Evolutionary conservation across 768 basidiomycete genomes (phyloP).

Genomic region (Kwoniella newhampshirensis): DNA sequence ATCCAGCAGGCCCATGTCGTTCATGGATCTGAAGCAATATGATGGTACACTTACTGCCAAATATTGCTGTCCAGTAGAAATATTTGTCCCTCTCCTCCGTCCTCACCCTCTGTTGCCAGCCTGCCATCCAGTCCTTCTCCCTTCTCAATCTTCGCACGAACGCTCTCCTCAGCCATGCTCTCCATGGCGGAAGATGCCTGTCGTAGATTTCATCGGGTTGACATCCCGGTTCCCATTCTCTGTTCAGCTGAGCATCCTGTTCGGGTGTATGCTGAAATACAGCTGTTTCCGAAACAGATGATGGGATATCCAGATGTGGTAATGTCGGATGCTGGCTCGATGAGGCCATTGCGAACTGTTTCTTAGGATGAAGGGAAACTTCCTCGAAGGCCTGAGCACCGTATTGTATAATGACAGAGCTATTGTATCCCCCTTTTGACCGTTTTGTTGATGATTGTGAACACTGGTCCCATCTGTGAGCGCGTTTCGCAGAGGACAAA

Average conservation of each 20-base stretch:
- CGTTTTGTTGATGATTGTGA: no score
- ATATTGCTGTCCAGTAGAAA: constrained; percentile 53
- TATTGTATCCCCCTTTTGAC: no score
- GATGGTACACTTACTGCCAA: constrained; percentile 45
- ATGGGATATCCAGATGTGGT: not conserved
- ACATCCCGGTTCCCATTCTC: constrained; percentile 47
- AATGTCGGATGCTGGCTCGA: no score
- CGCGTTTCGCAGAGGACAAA: no score
- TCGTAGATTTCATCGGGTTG: constrained; percentile 52
- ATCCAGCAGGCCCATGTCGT: not conserved
- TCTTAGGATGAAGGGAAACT: no score
- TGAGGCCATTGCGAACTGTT: no score
- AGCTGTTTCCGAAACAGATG: constrained; percentile 20
- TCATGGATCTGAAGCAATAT: not conserved
- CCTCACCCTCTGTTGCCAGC: constrained; percentile 44
- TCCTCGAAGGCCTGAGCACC: no score
- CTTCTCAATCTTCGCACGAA: constrained; percentile 36
- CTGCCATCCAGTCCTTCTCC: constrained; percentile 46
- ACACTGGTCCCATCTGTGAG: no score
- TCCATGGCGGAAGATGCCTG: constrained; percentile 37
- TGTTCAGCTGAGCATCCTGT: constrained; percentile 17
- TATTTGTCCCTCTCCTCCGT: constrained; percentile 43
- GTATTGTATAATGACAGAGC: no score
- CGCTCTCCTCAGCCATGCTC: constrained; percentile 33
- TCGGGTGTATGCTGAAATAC: constrained; percentile 38